Evolutionary conservation across 2,329 filamentous ascomycete species (phyloP), one percentile per base, ranked within the genome.

Genomic region (Trichoderma breve): DNA sequence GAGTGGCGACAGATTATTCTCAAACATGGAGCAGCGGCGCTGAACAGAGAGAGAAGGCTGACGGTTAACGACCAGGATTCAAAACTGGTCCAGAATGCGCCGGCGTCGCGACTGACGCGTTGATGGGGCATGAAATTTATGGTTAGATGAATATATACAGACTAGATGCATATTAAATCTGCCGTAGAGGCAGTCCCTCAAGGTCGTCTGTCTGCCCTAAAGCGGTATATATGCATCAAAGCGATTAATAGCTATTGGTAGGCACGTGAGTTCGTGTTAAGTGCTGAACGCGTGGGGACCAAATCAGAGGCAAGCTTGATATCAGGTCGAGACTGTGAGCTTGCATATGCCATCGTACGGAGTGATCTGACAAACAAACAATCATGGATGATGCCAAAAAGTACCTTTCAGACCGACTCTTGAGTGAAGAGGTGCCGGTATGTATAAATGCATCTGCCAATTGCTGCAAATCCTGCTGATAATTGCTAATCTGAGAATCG

Each of bases 401-500:
- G 71, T 95, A 90, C 77, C 87, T 97, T 7, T 92, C 92, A 5
- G 89, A 91, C 76, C 89, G 91, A 77, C 87, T 97, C 71, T 86
- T 97, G 74, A 91, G 90, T 72, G 93, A 97, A 78, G 89, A 91
- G 75, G 89, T 89, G 74, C 87, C 91, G 74, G 93, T 95, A 82
- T 78, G 88, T 69, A 14, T 12, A 58, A 11, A 15, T 21, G 4
- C 30, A 51, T n/a, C 15, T 11, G 34, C 4, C 24, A 67, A 51
- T 47, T 34, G 34, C 63, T 34, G 11, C 7, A 24, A 32, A 15
- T n/a, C 0, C 43, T 26, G 32, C 18, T 21, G 28, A 66, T 26
- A 26, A 15, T 3, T 1, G 2, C 15, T 53, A 15, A 70, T 14
- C 39, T 28, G 21, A 36, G 14, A 32, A 51, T 15, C 21, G 12